phyloP scores from a whole-genome alignment of 2,329 filamentous ascomycete genomes.

The Penicillium capsulatum region DNA sequence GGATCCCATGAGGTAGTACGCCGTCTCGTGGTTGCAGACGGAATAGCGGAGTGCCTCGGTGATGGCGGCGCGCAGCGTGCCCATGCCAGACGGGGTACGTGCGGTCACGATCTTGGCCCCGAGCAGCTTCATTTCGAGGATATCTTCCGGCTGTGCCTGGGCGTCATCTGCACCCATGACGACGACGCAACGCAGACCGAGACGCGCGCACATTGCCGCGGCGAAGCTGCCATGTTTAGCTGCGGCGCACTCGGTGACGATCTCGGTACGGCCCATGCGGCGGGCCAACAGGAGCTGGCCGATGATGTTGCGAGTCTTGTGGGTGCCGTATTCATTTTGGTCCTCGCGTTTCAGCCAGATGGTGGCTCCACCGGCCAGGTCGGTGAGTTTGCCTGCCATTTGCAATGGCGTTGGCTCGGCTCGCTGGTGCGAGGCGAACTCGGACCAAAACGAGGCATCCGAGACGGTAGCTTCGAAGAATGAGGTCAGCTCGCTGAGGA shows the following conservation, averaged over 20 bases:
- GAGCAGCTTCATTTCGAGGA: conserved; percentile 22
- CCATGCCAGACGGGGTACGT: conserved; percentile 21
- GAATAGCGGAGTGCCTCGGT: conserved; percentile 26
- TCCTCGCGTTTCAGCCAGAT: conserved; percentile 28
- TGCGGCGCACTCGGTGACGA: conserved; percentile 25
- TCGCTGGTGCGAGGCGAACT: conserved; percentile 22
- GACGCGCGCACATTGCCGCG: conserved; percentile 21
- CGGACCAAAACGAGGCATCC: conserved; percentile 26
- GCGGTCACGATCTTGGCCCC: conserved; percentile 23
- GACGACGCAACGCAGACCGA: conserved; percentile 20
- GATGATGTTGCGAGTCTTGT: conserved; percentile 23
- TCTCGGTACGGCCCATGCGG: conserved; percentile 21
- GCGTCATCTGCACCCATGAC: conserved; percentile 24
- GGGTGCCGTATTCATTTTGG: conserved; percentile 21
- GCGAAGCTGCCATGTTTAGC: conserved; percentile 25
- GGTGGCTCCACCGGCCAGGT: conserved; percentile 16
- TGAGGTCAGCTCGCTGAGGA: conserved; percentile 23
- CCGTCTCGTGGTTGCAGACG: conserved; percentile 22
- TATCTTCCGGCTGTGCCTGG: conserved; percentile 16
- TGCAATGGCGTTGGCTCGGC: conserved; percentile 16
- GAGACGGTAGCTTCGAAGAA: conserved; percentile 24
- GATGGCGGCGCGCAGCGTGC: conserved; percentile 24
- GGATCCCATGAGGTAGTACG: conserved; percentile 26
- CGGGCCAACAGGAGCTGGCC: conserved; percentile 22
- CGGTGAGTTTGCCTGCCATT: conserved; percentile 17